Conservation (phyloP, 495 filamentous ascomycete species). For the Talaromyces ruber region DNA sequence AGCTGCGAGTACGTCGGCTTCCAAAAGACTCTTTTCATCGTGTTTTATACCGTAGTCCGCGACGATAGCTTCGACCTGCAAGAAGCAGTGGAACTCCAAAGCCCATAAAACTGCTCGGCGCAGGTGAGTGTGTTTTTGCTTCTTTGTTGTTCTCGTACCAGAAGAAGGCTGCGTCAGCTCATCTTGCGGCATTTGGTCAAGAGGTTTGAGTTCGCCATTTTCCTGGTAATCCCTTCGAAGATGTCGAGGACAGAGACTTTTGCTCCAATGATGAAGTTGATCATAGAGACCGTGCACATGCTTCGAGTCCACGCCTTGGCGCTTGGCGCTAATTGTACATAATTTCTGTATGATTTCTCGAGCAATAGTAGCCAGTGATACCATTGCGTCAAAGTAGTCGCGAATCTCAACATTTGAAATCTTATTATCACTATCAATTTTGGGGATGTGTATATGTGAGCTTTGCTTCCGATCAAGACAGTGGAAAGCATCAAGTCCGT, state of each 20-base stretch:
- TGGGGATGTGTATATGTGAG: conserved; percentile 7
- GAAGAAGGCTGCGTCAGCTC: not conserved
- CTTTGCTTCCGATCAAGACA: conserved; percentile 9
- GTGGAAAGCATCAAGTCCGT: conserved; percentile 12
- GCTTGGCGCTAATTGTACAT: conserved; percentile 11
- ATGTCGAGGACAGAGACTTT: conserved; percentile 4
- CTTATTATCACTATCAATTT: not conserved
- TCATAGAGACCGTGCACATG: conserved; percentile 6
- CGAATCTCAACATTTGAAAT: not conserved
- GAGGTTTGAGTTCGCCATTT: not conserved
- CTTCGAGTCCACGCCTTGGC: conserved; percentile 3
- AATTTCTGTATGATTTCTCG: conserved; percentile 5
- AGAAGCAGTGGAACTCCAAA: conserved; percentile 8
- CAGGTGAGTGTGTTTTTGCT: not conserved
- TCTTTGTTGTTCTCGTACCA: not conserved
- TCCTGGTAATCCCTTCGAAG: not conserved
- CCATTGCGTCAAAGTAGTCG: conserved; percentile 8
- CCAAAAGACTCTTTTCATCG: not conserved
- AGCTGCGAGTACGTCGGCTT: not conserved
- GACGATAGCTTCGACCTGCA: conserved; percentile 9
- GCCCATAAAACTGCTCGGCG: conserved; percentile 7
- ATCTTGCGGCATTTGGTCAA: not conserved
- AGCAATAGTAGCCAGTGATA: conserved; percentile 8
- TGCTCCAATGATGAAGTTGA: conserved; percentile 8
- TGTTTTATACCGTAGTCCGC: conserved; percentile 3